A percentile compares a stretch with the other conserved stretches of the same genome.
Evolutionary conservation across 148 eudicot species (phyloP).

Genomic region (Linanthus parryae): DNA sequence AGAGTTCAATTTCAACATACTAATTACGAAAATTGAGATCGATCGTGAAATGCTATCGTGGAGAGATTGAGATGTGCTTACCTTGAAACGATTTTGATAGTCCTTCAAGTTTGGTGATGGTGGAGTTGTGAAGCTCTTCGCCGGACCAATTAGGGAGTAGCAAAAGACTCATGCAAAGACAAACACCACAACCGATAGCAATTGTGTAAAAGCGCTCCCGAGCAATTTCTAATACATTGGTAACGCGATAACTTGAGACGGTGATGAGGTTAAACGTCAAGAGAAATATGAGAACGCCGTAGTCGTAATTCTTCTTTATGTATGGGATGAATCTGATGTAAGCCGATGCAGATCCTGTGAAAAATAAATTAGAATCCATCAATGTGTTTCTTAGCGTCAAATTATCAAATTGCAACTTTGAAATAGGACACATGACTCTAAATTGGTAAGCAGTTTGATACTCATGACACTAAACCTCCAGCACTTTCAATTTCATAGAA

Average conservation of each 20-base stretch:
- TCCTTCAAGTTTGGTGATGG: slow-evolving; percentile 74
- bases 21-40: too few species aligned
- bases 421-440: too few species aligned
- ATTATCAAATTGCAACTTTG: not conserved
- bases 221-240: slow-evolving; percentile 65
- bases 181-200: slow-evolving; percentile 67
- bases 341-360: slow-evolving; percentile 68
- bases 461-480: too few species aligned
- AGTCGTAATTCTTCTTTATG: slow-evolving; percentile 86
- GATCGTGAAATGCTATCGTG: too few species aligned
- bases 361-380: not conserved
- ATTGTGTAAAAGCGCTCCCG: slow-evolving; percentile 61
- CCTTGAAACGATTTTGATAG: slow-evolving; percentile 72
- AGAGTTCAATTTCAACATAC: too few species aligned
- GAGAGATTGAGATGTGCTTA: slow-evolving; percentile 19
- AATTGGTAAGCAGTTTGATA: too few species aligned
- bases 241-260: slow-evolving; percentile 72
- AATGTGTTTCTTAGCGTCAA: not conserved
- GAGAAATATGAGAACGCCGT: slow-evolving; percentile 83
- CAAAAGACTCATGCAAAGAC: slow-evolving; percentile 73
- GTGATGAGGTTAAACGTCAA: slow-evolving; percentile 80
- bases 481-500: too few species aligned
- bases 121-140: slow-evolving; percentile 71
- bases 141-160: slow-evolving; percentile 92
- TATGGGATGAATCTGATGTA: slow-evolving; percentile 79